Evolutionary conservation across 2,329 filamentous ascomycete species (phyloP).

Genomic region (Macrophomina phaseolina): DNA sequence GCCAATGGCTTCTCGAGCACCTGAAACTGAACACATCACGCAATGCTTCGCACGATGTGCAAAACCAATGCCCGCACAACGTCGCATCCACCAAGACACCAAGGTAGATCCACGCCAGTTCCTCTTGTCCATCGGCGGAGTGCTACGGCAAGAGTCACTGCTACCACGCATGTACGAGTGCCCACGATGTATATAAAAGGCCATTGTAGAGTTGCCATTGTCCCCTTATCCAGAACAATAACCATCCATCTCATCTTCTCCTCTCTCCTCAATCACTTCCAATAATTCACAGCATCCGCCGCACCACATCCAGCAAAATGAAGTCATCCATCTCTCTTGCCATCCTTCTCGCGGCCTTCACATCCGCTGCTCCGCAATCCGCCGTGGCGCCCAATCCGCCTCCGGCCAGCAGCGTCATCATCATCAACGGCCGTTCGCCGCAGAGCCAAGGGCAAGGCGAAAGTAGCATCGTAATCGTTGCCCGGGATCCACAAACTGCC

Average conservation of each 20-base stretch:
- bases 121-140: background rate
- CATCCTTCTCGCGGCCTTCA: background rate
- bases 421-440: background rate
- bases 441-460: background rate
- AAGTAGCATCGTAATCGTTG: background rate
- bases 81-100: background rate
- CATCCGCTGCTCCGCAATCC: background rate
- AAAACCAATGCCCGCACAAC: background rate
- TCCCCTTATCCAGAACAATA: background rate
- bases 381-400: background rate
- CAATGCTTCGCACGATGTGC: background rate
- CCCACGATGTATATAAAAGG: background rate
- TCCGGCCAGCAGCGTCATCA: background rate
- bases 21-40: background rate
- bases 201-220: background rate
- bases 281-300: background rate
- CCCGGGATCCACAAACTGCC: background rate
- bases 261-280: background rate
- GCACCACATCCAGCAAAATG: background rate
- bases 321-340: background rate
- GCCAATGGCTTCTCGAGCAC: background rate
- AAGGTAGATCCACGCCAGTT: background rate
- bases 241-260: background rate
- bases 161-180: background rate
- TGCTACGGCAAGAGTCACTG: background rate